Base-by-base conservation (phyloP, 1,284 basidiomycete species). In the Boletus austroedulis region DNA sequence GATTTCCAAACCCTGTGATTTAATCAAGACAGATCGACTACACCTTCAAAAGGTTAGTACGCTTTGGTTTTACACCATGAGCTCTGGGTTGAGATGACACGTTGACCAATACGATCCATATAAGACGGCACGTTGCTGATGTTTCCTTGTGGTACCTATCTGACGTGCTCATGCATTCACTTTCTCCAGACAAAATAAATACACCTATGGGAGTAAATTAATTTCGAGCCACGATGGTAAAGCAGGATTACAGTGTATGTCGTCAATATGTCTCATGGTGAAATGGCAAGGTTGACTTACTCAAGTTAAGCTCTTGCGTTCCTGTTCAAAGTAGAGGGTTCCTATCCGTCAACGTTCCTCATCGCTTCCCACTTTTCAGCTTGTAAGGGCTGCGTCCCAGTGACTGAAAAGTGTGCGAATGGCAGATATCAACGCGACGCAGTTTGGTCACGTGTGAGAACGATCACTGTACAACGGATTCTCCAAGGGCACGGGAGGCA, bases 1-100 rank as follows among this genome's bases (percentile, higher is more conserved):
- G n/a, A n/a, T n/a, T n/a, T n/a, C n/a, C n/a, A n/a, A n/a, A n/a
- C n/a, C n/a, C n/a, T n/a, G n/a, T n/a, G n/a, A n/a, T n/a, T n/a
- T n/a, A n/a, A n/a, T n/a, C n/a, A n/a, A n/a, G n/a, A n/a, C n/a
- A n/a, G n/a, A n/a, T n/a, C n/a, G n/a, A n/a, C n/a, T n/a, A n/a
- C n/a, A n/a, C n/a, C n/a, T n/a, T n/a, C 15, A 63, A 64, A 59
- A 67, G 69, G 65, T 67, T 15, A 26, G n/a, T n/a, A n/a, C n/a
- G n/a, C 14, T 32, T 32, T 15, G 32, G 3, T 32, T 32, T 15
- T 32, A 6, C 32, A 32, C 7, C 32, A 32, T 32, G 3, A 32
- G 32, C 32, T 15, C 32, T n/a, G n/a, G n/a, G n/a, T n/a, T 15
- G 32, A 32, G 32, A 15, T 32, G 32, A 32, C 32, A 15, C 14